Evolutionary conservation across 2,329 filamentous ascomycete genomes (phyloP), one percentile per base, ranked within the genome.

Genomic region (Aspergillus fischeri): DNA sequence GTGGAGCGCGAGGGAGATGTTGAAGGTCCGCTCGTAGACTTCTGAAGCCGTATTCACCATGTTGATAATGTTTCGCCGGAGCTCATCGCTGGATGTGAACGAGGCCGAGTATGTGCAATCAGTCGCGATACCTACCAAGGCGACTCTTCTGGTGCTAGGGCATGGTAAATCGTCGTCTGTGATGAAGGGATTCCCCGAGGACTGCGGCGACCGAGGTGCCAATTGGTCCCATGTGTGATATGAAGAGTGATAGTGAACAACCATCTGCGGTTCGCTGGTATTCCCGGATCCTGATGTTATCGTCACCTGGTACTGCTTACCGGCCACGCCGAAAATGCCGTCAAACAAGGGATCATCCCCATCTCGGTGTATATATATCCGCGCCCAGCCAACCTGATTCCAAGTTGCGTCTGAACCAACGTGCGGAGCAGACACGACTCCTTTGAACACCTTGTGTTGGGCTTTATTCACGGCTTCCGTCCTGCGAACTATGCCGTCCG

Each of bases 11-110:
- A 97, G 83, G 0, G 92, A 92, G 68, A 97, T 92, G 75, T 96
- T 96, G 78, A 97, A 97, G 7, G 88, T 89, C 66, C 80, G 85
- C 72, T 97, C 93, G 69, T 92, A 97, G 4, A 96, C 77, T 55
- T 87, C 83, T 0, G 92, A 96, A 0, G 93, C 93, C 28, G 86
- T 79, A 75, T 94, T 96, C 73, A 97, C 88, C 73, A 90, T 82
- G 51, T 78, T 79, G 63, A 63, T 42, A 0, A 68, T 47, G 28
- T 58, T 56, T 6, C 56, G 56, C 82, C 78, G 57, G 27, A 63
- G 53, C 1, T 59, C 57, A 11, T 84, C 79, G 28, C 81, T 82
- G 24, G 80, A 83, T 61, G 86, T 82, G 71, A 96, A 94, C 6
- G 81, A 79, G 1, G 78, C 79, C 20, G 87, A 91, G 70, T 96